A percentile compares a stretch with the other conserved stretches of the same genome.
Conservation (phyloP, 116 monocot genomes). For the Phalaenopsis hybrid region DNA sequence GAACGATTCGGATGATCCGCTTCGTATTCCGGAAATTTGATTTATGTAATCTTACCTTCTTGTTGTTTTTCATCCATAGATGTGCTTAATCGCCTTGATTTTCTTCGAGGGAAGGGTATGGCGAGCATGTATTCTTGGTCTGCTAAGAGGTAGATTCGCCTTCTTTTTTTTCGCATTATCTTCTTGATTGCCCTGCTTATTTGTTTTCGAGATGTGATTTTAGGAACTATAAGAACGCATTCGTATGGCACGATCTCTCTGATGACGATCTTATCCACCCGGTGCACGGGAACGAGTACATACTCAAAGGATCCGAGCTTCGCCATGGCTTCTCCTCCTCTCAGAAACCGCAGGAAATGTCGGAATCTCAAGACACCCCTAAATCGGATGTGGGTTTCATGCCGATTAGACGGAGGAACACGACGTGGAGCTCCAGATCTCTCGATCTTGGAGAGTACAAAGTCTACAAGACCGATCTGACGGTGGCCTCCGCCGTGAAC, state of each 20-base stretch:
- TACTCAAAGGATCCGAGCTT: conserved; percentile 88
- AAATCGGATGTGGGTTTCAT: neutral
- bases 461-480: conserved; percentile 48
- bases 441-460: conserved; percentile 60
- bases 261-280: conserved; percentile 79
- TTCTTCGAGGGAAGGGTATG: conserved; percentile 64
- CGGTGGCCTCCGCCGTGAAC: conserved; percentile 10
- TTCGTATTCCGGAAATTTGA: neutral
- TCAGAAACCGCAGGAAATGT: conserved; percentile 15
- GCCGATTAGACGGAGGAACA: conserved; percentile 19
- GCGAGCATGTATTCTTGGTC: conserved; percentile 74
- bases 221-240: conserved; percentile 83
- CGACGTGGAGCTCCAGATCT: conserved; percentile 18
- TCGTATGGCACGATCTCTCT: conserved; percentile 89
- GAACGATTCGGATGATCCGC: neutral
- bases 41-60: neutral
- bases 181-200: neutral
- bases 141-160: conserved; percentile 44
- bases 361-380: conserved; percentile 6
- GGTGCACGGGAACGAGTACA: conserved; percentile 63
- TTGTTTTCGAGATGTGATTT: neutral
- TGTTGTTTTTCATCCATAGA: conserved; percentile 24
- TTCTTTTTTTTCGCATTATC: neutral
- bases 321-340: conserved; percentile 9
- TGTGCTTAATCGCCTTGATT: conserved; percentile 54